Conservation (phyloP, 2,329 filamentous ascomycete species). For the Cladosporium sp. region DNA sequence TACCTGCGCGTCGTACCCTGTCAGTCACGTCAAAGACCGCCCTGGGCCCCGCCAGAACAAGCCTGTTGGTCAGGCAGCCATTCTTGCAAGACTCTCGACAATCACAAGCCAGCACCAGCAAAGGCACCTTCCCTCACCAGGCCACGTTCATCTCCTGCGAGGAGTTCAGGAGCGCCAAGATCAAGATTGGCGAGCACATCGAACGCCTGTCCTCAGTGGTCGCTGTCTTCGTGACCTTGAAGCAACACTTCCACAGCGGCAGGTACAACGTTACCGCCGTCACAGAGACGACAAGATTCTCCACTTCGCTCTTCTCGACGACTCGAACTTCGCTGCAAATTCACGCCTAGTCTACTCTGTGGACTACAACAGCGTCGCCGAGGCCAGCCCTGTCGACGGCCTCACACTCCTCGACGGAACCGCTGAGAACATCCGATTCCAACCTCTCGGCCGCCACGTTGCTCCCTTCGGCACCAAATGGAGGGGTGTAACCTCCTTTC, state of each 20-base stretch:
- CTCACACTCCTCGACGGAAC: not conserved
- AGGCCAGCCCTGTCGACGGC: not conserved
- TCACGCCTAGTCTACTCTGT: not conserved
- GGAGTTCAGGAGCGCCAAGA: not conserved
- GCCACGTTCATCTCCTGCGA: not conserved
- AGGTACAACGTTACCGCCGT: not conserved
- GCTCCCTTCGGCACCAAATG: not conserved
- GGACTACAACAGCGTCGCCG: conserved; percentile 2
- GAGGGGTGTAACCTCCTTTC: not conserved
- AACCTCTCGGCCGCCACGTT: not conserved
- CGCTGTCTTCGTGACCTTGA: not conserved
- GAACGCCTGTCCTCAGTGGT: not conserved
- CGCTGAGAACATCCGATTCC: not conserved
- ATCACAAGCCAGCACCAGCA: not conserved
- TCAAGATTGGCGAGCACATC: not conserved
- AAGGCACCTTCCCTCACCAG: not conserved
- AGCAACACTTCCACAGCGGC: not conserved
- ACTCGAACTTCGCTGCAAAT: not conserved
- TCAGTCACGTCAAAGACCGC: not conserved
- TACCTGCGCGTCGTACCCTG: not conserved
- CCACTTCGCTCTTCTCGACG: not conserved
- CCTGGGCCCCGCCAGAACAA: not conserved
- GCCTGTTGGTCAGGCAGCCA: not conserved
- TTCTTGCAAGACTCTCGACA: not conserved
- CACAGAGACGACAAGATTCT: not conserved